Base-by-base conservation (phyloP, 345 rosid genomes). In the Brassica incana region DNA sequence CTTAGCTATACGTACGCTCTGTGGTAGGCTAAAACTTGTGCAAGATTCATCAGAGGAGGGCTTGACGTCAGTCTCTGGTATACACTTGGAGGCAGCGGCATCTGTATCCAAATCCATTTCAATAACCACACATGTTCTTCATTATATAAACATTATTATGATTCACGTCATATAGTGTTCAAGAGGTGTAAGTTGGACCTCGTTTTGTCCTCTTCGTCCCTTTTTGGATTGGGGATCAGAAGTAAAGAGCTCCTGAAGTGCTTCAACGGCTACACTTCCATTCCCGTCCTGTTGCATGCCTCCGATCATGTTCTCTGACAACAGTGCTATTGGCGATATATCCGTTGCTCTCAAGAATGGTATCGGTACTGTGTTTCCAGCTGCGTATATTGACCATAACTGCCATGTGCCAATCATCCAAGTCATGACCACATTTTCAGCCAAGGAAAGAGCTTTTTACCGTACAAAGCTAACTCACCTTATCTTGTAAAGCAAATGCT, bases 321-420 rank as follows among this genome's bases (percentile, higher is more conserved):
- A 87, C 50, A 95, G 93, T 14, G 99, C 97, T n/a, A 95, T 95
- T 3, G 99, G 98, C 48, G 99, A 95, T 85, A 95, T 91, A 83
- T 95, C 98, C 3, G 99, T 91, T 69, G 97, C 99, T 77, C 96
- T 88, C 92, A 95, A 85, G 88, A 95, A 93, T 43, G 98, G 99
- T 78, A 95, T 93, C 3, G 99, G 99, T 75, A 95, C 98, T 0
- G 98, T 95, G 74, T 93, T 95, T 54, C 99, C 99, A 70, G 99
- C 99, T 65, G 98, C 93, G 78, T 95, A 93, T 71, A 93, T 95
- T 15, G 97, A 95, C 97, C 92, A 88, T 65, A 95, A 92, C 98
- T 95, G 98, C 84, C 59, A 60, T 36, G 54, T 70, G 29, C 69
- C 65, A 58, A n/a, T n/a, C n/a, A n/a, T n/a, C n/a, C n/a, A n/a